A percentile compares a stretch with the other conserved stretches of the same genome.
Conservation (phyloP, 306 rosid species). For the Malus sieversii region DNA sequence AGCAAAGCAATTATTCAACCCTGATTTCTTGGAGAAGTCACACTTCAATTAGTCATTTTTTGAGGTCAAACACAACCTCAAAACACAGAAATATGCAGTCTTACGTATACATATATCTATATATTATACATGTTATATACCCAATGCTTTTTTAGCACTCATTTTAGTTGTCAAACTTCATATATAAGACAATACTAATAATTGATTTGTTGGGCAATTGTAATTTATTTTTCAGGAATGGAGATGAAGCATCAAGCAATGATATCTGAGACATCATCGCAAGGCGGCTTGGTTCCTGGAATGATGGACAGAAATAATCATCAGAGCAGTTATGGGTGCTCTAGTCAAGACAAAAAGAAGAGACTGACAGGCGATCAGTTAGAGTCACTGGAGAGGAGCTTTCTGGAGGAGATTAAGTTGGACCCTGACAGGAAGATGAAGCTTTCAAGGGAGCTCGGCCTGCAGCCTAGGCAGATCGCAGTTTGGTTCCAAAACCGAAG, state of each 20-base stretch:
- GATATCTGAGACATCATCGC: constrained; percentile 20
- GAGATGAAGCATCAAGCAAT: constrained; percentile 47
- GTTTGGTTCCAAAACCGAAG: constrained; percentile 96
- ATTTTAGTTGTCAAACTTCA: background rate
- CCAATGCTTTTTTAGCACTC: background rate
- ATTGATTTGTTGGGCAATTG: no score
- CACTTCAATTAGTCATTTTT: background rate
- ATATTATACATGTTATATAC: background rate
- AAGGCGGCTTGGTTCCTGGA: constrained; percentile 14
- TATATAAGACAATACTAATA: background rate
- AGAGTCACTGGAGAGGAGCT: constrained; percentile 70
- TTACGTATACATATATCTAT: background rate
- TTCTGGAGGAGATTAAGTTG: constrained; percentile 76
- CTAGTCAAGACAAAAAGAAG: constrained; percentile 60
- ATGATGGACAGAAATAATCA: no score
- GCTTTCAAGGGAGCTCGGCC: constrained; percentile 80
- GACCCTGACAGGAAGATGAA: constrained; percentile 87
- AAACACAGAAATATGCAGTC: background rate
- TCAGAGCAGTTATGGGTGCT: no score
- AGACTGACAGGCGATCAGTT: constrained; percentile 58
- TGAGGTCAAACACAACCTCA: background rate
- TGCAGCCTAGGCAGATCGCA: constrained; percentile 87
- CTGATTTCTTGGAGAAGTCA: constrained; percentile 9
- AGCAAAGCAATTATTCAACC: constrained; percentile 4
- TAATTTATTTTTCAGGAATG: constrained; percentile 28